These are phyloP conservation scores for Endoconidiophora polonica DNA, from an alignment of 2,329 filamentous ascomycete genomes.

Conservation along the genomic window DNA sequence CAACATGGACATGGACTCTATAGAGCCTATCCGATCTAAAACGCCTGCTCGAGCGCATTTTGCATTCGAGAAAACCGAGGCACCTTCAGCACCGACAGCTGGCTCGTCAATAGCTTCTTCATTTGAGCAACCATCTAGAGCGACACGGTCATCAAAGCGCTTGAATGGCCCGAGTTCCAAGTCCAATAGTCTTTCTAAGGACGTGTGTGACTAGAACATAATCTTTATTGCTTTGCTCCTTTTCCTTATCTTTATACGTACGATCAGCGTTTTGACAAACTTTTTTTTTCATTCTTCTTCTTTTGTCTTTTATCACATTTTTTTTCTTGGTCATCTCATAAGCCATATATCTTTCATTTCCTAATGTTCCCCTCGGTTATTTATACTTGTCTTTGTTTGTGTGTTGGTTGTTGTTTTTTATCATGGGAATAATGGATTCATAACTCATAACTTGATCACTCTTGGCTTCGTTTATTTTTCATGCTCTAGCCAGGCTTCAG, in stretches of 20 bases:
- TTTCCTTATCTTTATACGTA: not conserved
- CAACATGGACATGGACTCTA: constrained; percentile 20
- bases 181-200: constrained; percentile 5
- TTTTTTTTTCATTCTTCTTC: not conserved
- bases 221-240: not conserved
- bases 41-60: too few relatives aligned
- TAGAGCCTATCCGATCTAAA: constrained; percentile 1
- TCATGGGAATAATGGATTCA: too few relatives aligned
- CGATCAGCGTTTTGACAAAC: not conserved
- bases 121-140: not conserved
- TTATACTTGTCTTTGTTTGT: not conserved
- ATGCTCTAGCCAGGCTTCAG: too few relatives aligned
- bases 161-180: constrained; percentile 11
- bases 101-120: not conserved
- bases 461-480: too few relatives aligned
- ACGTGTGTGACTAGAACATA: not conserved
- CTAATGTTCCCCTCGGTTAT: not conserved
- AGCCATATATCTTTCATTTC: not conserved
- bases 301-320: too few relatives aligned
- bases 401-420: too few relatives aligned
- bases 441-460: too few relatives aligned
- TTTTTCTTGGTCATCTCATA: too few relatives aligned
- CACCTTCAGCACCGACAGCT: not conserved
- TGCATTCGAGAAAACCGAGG: too few relatives aligned
- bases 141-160: constrained; percentile 9